Conservation (phyloP, 345 rosid genomes). For the Eucalyptus marginata region DNA sequence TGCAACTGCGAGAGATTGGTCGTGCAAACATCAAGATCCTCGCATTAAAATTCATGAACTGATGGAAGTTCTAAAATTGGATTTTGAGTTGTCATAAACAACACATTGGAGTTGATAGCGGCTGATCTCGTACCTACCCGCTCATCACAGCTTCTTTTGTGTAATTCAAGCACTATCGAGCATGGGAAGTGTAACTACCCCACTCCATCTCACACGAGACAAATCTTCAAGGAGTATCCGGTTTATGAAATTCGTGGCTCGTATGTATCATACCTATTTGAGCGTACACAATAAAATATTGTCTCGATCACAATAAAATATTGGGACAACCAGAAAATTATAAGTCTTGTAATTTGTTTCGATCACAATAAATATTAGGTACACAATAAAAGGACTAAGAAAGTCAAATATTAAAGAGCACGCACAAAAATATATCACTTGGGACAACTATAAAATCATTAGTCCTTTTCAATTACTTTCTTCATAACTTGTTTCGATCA, state of each 20-base stretch:
- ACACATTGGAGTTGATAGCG: neutral
- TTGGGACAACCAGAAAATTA: too few relatives aligned
- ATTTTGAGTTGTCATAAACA: neutral
- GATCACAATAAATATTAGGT: too few relatives aligned
- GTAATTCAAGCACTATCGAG: neutral
- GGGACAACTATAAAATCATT: too few relatives aligned
- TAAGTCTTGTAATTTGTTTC: too few relatives aligned
- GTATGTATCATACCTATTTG: too few relatives aligned
- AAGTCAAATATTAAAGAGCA: too few relatives aligned
- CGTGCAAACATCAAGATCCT: neutral
- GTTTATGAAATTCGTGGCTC: too few relatives aligned
- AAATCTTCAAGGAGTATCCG: neutral
- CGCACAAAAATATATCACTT: too few relatives aligned
- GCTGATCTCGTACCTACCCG: neutral
- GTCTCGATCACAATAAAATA: too few relatives aligned
- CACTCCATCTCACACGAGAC: neutral
- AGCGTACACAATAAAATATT: too few relatives aligned
- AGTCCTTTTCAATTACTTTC: too few relatives aligned
- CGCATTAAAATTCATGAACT: neutral
- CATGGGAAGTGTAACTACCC: neutral
- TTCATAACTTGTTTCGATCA: too few relatives aligned
- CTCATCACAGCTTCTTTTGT: neutral
- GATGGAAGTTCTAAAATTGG: neutral
- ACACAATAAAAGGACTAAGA: fast-evolving
- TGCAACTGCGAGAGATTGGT: neutral